A percentile compares a stretch with the other conserved stretches of the same genome.
phyloP scores from a whole-genome alignment of 2,329 filamentous ascomycete genomes.

The Alternaria atra region DNA sequence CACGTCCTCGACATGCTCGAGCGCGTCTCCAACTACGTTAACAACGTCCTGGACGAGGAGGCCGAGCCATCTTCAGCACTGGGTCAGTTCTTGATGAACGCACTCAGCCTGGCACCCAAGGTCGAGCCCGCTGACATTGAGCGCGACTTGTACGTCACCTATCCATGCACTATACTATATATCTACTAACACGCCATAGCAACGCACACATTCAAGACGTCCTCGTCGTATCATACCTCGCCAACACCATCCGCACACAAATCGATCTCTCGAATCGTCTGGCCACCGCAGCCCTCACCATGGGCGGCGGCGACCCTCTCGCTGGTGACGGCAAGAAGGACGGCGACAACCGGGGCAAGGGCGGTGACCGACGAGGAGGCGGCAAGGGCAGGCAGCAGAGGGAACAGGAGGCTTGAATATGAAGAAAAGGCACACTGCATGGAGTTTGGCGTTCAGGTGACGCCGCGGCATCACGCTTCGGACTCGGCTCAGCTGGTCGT shows the following conservation, averaged over 20 bases:
- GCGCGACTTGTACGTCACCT: constrained; percentile 78
- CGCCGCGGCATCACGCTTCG: not conserved
- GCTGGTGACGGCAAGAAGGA: constrained; percentile 47
- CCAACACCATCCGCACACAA: constrained; percentile 98
- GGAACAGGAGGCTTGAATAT: constrained; percentile 43
- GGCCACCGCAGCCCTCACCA: constrained; percentile 68
- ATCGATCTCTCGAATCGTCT: constrained; percentile 97
- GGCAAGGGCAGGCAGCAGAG: constrained; percentile 47
- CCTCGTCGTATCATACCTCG: constrained; percentile 95
- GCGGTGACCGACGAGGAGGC: constrained; percentile 43
- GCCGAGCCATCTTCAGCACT: constrained; percentile 87
- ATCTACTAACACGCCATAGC: constrained; percentile 56
- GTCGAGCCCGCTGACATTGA: constrained; percentile 91
- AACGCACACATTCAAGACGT: constrained; percentile 99
- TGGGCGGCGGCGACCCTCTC: constrained; percentile 54
- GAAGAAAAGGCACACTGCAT: constrained; percentile 25
- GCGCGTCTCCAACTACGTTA: constrained; percentile 89
- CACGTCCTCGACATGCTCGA: constrained; percentile 90
- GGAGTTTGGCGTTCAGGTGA: constrained; percentile 34
- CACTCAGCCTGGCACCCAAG: constrained; percentile 91
- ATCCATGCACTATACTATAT: not conserved
- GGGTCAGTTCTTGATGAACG: constrained; percentile 94
- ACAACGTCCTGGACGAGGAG: constrained; percentile 93
- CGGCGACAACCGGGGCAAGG: constrained; percentile 42
- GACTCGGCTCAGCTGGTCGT: not conserved